Percentiles rank a stretch among this genome's conserved stretches.
Conservation (phyloP, 495 filamentous ascomycete species). For the Penicillium arizonense region DNA sequence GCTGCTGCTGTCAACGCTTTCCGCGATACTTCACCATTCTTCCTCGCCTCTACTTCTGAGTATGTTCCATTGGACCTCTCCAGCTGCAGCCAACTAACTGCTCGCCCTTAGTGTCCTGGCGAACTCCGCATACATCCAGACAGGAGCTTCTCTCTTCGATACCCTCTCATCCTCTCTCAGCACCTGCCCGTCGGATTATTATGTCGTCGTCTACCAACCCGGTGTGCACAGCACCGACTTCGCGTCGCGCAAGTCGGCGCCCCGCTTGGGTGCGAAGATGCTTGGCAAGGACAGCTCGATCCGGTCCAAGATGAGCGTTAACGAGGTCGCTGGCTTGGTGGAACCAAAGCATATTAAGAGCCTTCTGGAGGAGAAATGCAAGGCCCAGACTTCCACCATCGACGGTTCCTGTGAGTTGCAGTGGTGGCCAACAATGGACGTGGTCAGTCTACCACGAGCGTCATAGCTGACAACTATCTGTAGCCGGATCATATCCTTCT, state of each 20-base stretch:
- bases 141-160: conserved; percentile 38
- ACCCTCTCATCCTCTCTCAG: conserved; percentile 43
- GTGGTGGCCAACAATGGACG: conserved; percentile 2
- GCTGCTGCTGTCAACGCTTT: conserved; percentile 65
- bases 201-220: conserved; percentile 79
- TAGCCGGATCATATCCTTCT: conserved; percentile 46
- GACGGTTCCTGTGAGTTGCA: conserved; percentile 61
- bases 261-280: conserved; percentile 59
- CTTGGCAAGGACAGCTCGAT: conserved; percentile 47
- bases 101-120: conserved; percentile 39
- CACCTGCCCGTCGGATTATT: conserved; percentile 70
- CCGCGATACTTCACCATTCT: conserved; percentile 80
- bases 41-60: conserved; percentile 78
- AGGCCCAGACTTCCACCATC: conserved; percentile 50
- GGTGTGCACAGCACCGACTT: conserved; percentile 70
- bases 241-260: conserved; percentile 49
- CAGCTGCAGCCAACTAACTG: conserved; percentile 28
- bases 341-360: conserved; percentile 54
- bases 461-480: conserved; percentile 12
- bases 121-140: conserved; percentile 43
- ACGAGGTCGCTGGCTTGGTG: conserved; percentile 63
- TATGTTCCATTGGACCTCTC: conserved; percentile 44
- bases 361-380: conserved; percentile 51
- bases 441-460: neutral
- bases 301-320: conserved; percentile 49